Base-by-base conservation (phyloP, 768 basidiomycete genomes). In the Tricholoma sp. region DNA sequence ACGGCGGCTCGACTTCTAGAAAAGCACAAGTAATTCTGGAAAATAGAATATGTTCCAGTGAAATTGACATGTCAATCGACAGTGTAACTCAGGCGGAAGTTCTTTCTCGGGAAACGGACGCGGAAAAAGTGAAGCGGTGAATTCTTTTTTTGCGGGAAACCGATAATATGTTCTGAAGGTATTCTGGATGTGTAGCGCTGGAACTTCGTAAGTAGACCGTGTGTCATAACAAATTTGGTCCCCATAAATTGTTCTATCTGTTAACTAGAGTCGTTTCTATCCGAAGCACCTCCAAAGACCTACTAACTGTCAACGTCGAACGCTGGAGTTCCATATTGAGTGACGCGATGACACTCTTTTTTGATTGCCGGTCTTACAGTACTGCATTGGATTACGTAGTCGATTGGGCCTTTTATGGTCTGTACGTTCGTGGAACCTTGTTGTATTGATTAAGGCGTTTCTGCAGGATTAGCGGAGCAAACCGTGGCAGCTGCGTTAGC, bases 331-430 rank as follows among this genome's bases (percentile, higher is more conserved):
- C 32, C 12, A 35, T 2, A 9, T 22, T 52, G 37, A 31, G 10
- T 27, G 9, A 27, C 16, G 51, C 51, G 9, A 52, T 52, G 51
- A 27, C 32, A 12, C 27, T 35, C 12, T 52, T 52, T 37, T 52
- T 52, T 27, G 51, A 52, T 35, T 52, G 51, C 37, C 51, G 37
- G 51, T 24, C 2, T 35, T 52, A 52, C 24, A 35, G 24, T 12
- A 52, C 51, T 8, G 51, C 37, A 4, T 37, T 52, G 4, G 32
- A 27, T 27, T 22, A 0, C 12, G 37, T 32, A 35, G 51, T 52
- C n/a, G 51, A 52, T 12, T 52, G 51, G 51, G 35, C 19, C 24
- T 52, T 52, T 10, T 52, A 52, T 52, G 51, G 51, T 52, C 24
- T 27, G 18, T 52, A 12, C 12, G 14, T 29, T 2, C 4, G 24